Evolutionary conservation across 2,329 filamentous ascomycete genomes (phyloP).

Genomic region (Monosporascus sp.): DNA sequence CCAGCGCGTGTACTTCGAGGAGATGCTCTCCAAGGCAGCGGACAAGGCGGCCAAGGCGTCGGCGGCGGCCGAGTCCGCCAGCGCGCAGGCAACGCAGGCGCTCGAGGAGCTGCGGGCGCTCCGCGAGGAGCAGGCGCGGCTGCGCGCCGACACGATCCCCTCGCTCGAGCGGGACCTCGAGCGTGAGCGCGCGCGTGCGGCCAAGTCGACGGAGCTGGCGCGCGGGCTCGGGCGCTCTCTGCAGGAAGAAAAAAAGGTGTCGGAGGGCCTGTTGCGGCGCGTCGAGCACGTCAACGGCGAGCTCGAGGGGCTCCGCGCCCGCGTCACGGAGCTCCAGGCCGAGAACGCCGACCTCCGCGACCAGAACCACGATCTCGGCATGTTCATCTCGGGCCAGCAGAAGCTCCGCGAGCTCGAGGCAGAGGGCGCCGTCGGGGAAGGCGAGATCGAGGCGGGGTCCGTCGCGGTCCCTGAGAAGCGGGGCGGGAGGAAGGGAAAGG

Average conservation of each 20-base stretch:
- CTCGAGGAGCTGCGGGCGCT: slow-evolving; percentile 47
- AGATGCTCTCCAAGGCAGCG: slow-evolving; percentile 79
- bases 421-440: slow-evolving; percentile 53
- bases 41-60: slow-evolving; percentile 80
- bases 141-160: slow-evolving; percentile 55
- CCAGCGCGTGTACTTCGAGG: slow-evolving; percentile 90
- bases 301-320: slow-evolving; percentile 49
- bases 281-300: slow-evolving; percentile 70
- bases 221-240: slow-evolving; percentile 69
- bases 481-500: slow-evolving; percentile 45
- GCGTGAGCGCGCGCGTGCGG: slow-evolving; percentile 62
- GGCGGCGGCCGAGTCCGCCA: slow-evolving; percentile 59
- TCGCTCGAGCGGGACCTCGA: slow-evolving; percentile 67
- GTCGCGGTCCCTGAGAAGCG: slow-evolving; percentile 58
- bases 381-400: slow-evolving; percentile 81
- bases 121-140: slow-evolving; percentile 45
- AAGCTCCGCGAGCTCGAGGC: slow-evolving; percentile 69
- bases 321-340: slow-evolving; percentile 50
- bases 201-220: slow-evolving; percentile 70
- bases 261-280: slow-evolving; percentile 73
- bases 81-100: slow-evolving; percentile 42
- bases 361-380: slow-evolving; percentile 79
- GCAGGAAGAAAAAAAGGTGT: slow-evolving; percentile 82
- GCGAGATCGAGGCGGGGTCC: slow-evolving; percentile 71
- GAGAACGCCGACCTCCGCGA: slow-evolving; percentile 74